Base-by-base conservation (phyloP, 2,329 filamentous ascomycete genomes). In the Herpomyces periplanetae region DNA sequence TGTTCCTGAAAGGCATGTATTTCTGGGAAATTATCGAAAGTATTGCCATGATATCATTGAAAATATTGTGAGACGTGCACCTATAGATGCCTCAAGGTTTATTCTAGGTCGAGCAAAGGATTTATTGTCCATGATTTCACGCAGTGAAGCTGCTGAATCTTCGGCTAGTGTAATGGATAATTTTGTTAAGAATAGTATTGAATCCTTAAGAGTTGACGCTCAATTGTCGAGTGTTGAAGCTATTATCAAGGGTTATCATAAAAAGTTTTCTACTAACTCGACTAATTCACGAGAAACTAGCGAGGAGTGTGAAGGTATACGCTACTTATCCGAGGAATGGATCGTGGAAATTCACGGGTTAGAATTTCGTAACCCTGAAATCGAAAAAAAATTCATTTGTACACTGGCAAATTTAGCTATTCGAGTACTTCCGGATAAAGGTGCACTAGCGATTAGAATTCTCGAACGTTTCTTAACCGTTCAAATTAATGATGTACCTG, bases 1-100 rank as follows among this genome's bases (percentile, higher is more conserved):
- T 0, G 46, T 75, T 9, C 80, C 80, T 0, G 80, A 96, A 34
- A 54, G 71, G 10, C 80, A 96, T 38, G 69, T 71, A 1, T 96
- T 96, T 34, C 49, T 91, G 5, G 71, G 75, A 3, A 91, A 96
- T 32, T 96, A 96, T 36, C 52, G 80, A 15, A 54, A 80, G 23
- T 91, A 87, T 31, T 80, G 71, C 34, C 58, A 60, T 3, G 61
- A 66, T 23, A 53, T 88, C 11, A 69, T 96, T 21, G 75, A 91
- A 37, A 51, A 51, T 8, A 68, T 91, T 25, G 69, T 84, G 10
- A 52, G 65, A 27, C 51, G 65, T 27, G 64, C 68, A 28, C 57
- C 73, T 2, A 53, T 64, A 19, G 73, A 88, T 24, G 75, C 75
- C 1, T 58, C 91, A 26, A 53, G 58, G 15, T 66, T 88, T 36